phyloP scores from a whole-genome alignment of 2,329 filamentous ascomycete genomes.

The Ampelomyces quisqualis region DNA sequence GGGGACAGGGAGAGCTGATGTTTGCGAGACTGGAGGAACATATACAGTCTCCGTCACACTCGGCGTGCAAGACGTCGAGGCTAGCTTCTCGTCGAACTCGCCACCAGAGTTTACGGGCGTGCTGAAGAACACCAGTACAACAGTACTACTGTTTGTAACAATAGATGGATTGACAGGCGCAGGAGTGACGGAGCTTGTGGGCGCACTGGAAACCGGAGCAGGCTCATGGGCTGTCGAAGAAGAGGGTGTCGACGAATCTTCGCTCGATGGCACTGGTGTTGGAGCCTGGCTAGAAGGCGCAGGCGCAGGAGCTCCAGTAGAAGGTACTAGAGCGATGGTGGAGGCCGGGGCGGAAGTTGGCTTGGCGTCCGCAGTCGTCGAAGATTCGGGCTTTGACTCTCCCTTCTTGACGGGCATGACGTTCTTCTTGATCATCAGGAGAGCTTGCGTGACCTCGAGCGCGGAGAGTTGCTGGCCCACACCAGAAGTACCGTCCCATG shows the following conservation, averaged over 20 bases:
- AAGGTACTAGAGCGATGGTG: slow-evolving; percentile 6
- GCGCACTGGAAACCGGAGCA: slow-evolving; percentile 4
- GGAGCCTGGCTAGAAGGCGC: slow-evolving; percentile 11
- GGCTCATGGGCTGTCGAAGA: too few species aligned
- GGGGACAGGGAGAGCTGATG: slow-evolving; percentile 8
- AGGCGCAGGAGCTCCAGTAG: slow-evolving; percentile 10
- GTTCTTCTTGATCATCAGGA: slow-evolving; percentile 41
- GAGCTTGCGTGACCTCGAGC: slow-evolving; percentile 48
- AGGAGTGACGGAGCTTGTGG: slow-evolving; percentile 5
- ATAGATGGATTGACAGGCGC: slow-evolving; percentile 6
- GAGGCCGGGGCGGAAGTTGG: slow-evolving; percentile 18
- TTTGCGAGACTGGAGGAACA: slow-evolving; percentile 10
- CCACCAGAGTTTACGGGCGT: slow-evolving; percentile 16
- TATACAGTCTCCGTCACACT: slow-evolving; percentile 30
- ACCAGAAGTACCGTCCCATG: slow-evolving; percentile 46
- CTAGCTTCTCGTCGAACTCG: slow-evolving; percentile 12
- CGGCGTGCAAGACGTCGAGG: slow-evolving; percentile 18
- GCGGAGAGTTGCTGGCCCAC: slow-evolving; percentile 50
- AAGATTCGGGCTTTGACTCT: slow-evolving; percentile 20
- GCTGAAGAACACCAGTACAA: slow-evolving; percentile 2
- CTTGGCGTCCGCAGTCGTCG: slow-evolving; percentile 14
- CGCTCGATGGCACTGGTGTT: slow-evolving; percentile 6
- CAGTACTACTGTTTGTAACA: slow-evolving; percentile 5
- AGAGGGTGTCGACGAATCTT: slow-evolving; percentile 9
- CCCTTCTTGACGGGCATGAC: slow-evolving; percentile 32